These are phyloP conservation scores for Candida cerambycidarum DNA, from an alignment of 805 yeast genomes.

Conservation along the genomic window DNA sequence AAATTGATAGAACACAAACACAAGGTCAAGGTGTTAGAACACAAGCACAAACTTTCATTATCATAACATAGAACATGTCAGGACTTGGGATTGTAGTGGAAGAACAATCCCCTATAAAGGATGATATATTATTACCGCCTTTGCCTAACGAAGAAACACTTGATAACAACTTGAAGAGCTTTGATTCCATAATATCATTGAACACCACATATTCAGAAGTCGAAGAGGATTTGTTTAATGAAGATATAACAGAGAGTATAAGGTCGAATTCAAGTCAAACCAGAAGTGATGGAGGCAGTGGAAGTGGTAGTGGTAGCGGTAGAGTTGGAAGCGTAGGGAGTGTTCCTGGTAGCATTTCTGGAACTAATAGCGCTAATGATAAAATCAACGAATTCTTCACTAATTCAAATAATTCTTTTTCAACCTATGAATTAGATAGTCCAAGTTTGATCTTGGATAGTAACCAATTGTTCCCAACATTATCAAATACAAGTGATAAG, in stretches of 20 bases:
- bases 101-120: constrained; percentile 15
- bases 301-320: background rate
- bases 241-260: constrained; percentile 1
- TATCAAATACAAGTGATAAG: constrained; percentile 10
- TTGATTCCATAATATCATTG: background rate
- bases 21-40: too few relatives aligned
- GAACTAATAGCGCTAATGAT: background rate
- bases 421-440: constrained; percentile 26
- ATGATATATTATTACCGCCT: constrained; percentile 29
- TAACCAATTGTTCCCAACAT: constrained; percentile 15
- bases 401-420: constrained; percentile 14
- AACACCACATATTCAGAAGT: constrained; percentile 1
- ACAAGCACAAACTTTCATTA: too few relatives aligned
- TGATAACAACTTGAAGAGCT: background rate
- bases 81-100: constrained; percentile 37
- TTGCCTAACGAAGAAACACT: constrained; percentile 23
- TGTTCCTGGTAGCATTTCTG: background rate
- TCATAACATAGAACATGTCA: constrained; percentile 1
- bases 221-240: constrained; percentile 1
- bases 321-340: background rate
- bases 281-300: background rate
- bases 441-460: constrained; percentile 23
- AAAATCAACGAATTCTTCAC: constrained; percentile 7
- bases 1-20: too few relatives aligned
- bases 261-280: constrained; percentile 3